Percentiles rank a stretch among this genome's conserved stretches.
These are phyloP conservation scores for Rubia occidens DNA, from an alignment of 305 asterid genomes.

Conservation along the genomic window DNA sequence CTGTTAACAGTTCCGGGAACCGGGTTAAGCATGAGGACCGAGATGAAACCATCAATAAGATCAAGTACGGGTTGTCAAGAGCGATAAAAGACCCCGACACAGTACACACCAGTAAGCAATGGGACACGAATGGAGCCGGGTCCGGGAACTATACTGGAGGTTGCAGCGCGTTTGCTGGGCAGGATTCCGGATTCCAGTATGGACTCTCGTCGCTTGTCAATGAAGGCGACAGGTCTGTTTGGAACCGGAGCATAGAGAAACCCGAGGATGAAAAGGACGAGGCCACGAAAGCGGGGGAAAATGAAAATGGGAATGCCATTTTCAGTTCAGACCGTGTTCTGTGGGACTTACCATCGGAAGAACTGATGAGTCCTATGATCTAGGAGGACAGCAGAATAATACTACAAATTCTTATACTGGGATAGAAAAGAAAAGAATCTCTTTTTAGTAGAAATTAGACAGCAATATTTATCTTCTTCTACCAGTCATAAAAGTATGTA, in stretches of 20 bases:
- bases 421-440: background rate
- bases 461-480: conserved; percentile 1
- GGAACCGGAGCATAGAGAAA: conserved; percentile 64
- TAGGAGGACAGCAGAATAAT: conserved; percentile 8
- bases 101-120: conserved; percentile 24
- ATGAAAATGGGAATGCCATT: conserved; percentile 36
- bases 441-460: background rate
- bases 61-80: conserved; percentile 53
- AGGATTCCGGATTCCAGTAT: conserved; percentile 51
- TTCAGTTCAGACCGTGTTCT: conserved; percentile 58
- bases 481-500: conserved; percentile 6
- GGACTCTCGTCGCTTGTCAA: conserved; percentile 41
- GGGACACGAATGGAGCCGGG: conserved; percentile 40
- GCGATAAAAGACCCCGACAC: conserved; percentile 48
- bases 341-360: conserved; percentile 82
- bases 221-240: conserved; percentile 51
- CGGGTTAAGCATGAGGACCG: conserved; percentile 40
- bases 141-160: conserved; percentile 30
- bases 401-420: background rate
- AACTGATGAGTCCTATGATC: conserved; percentile 54
- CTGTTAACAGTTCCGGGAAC: conserved; percentile 20
- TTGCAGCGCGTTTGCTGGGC: conserved; percentile 28
- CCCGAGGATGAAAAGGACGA: conserved; percentile 33
- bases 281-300: conserved; percentile 36
- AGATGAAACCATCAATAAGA: conserved; percentile 52